Conservation (phyloP, 2,329 filamentous ascomycete genomes). For the Sphaerulina vaccinii region DNA sequence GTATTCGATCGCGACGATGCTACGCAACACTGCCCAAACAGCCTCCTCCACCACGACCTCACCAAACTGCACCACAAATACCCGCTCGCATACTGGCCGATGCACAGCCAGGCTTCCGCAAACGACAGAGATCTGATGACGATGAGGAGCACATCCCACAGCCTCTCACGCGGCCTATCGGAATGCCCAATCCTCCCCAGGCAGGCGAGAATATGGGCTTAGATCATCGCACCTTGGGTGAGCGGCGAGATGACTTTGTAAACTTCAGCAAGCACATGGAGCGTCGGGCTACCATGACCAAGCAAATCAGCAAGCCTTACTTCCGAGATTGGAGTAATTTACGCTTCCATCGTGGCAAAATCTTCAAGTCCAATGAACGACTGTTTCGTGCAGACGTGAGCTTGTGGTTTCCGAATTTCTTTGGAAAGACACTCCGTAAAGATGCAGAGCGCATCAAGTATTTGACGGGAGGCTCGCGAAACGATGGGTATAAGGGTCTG, state of each 20-base stretch:
- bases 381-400: conserved; percentile 79
- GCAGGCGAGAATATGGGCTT: conserved; percentile 79
- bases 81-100: conserved; percentile 18
- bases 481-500: conserved; percentile 39
- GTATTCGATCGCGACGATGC: conserved; percentile 16
- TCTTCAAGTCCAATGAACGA: conserved; percentile 80
- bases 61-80: conserved; percentile 14
- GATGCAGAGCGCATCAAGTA: conserved; percentile 64
- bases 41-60: conserved; percentile 21
- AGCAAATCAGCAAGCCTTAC: conserved; percentile 80
- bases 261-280: conserved; percentile 81
- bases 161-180: conserved; percentile 71
- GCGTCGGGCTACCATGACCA: conserved; percentile 71
- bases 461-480: conserved; percentile 42
- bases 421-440: conserved; percentile 71
- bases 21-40: conserved; percentile 27
- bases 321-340: conserved; percentile 95
- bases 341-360: conserved; percentile 79
- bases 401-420: conserved; percentile 91
- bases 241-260: conserved; percentile 77
- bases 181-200: conserved; percentile 70
- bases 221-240: conserved; percentile 63
- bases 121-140: conserved; percentile 29
- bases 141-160: conserved; percentile 51
- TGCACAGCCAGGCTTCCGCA: conserved; percentile 25